A percentile compares a stretch with the other conserved stretches of the same genome.
Conservation (phyloP, 768 basidiomycete genomes). For the Lenzites betulinus region DNA sequence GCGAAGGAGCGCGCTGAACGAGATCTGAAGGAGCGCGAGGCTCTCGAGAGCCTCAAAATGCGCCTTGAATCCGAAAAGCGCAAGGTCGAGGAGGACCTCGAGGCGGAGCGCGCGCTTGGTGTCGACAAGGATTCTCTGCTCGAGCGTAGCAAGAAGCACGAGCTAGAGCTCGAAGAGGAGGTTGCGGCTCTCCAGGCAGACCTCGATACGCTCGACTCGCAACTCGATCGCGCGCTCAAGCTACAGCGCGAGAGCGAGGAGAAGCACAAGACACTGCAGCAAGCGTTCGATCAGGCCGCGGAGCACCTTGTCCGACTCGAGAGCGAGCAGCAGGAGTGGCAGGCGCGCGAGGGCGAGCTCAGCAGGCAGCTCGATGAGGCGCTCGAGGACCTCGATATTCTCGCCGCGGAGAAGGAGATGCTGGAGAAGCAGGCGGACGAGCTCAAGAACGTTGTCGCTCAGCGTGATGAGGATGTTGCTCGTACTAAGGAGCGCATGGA, state of each 20-base stretch:
- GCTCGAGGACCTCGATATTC: slow-evolving; percentile 57
- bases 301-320: slow-evolving; percentile 86
- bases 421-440: slow-evolving; percentile 69
- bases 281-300: slow-evolving; percentile 81
- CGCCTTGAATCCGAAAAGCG: slow-evolving; percentile 81
- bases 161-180: slow-evolving; percentile 85
- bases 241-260: slow-evolving; percentile 81
- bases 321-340: slow-evolving; percentile 70
- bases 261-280: slow-evolving; percentile 68
- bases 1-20: slow-evolving; percentile 85
- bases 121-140: slow-evolving; percentile 84
- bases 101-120: slow-evolving; percentile 76
- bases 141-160: slow-evolving; percentile 82
- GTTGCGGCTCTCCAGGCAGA: slow-evolving; percentile 78
- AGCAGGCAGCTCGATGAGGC: slow-evolving; percentile 56
- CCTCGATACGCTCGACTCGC: slow-evolving; percentile 80
- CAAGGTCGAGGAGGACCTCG: slow-evolving; percentile 78
- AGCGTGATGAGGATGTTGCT: slow-evolving; percentile 79
- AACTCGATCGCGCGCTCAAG: slow-evolving; percentile 77
- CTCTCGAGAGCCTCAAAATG: slow-evolving; percentile 79
- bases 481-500: slow-evolving; percentile 80
- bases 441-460: slow-evolving; percentile 61
- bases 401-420: slow-evolving; percentile 61
- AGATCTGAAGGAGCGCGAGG: slow-evolving; percentile 79
- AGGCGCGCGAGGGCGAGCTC: slow-evolving; percentile 62